Evolutionary conservation across 768 basidiomycete genomes (phyloP), one percentile per base, ranked within the genome.

Genomic region (Asterophora lycoperdoides): DNA sequence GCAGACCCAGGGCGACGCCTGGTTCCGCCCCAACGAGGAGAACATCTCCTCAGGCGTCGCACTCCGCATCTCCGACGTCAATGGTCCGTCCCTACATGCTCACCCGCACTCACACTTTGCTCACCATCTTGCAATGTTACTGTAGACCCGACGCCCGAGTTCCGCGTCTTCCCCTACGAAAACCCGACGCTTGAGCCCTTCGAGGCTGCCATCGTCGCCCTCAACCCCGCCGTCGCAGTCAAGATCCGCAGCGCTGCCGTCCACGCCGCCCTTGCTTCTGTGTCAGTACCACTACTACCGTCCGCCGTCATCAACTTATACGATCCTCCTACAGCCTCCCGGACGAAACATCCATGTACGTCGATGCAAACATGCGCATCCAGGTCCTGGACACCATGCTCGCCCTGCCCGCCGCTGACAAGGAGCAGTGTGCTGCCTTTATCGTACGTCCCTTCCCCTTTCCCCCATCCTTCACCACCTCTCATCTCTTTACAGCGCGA

Each of bases 381-480:
- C 90, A 92, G 64, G 78, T 93, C 52, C 62, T 93, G 41, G 87
- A 91, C 57, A 84, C 86, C 18, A 84, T 93, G 73, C 68, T 81
- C 49, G 73, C 79, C 60, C 81, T 93, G 33, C 85, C 87, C 5
- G 77, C 81, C 44, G 89, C 89, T 0, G 86, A 92, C 57, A 86
- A 86, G 68, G 89, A 92, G 51, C 90, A 93, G 56, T 86, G 82
- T 41, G 91, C 87, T 68, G 90, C 91, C 0, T 93, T 93, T 62
- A 81, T 91, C 59, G 85, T 85, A 49, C 53, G 83, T 75, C 3
- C 13, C 29, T 29, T 29, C n/a, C 46, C 28, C n/a, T 7, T 8
- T 2, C 7, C 2, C 2, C 11, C n/a, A n/a, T n/a, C n/a, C n/a
- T n/a, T n/a, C n/a, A 23, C 23, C 23, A 23, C 23, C 23, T 6